phyloP scores from a whole-genome alignment of 2,329 filamentous ascomycete species.

The Cercospora berteroae region DNA sequence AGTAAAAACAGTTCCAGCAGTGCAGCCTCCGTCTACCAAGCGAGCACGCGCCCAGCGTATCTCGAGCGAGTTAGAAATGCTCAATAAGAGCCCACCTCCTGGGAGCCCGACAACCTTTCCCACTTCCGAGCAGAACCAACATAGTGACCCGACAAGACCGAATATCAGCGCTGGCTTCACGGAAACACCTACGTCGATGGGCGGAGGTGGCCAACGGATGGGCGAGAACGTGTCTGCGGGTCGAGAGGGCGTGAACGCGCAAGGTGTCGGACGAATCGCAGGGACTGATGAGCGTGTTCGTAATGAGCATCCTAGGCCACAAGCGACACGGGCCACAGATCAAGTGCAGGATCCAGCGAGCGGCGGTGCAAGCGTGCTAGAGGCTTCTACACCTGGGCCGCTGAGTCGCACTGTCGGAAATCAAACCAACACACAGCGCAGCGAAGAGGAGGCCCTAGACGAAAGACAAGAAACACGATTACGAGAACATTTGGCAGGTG shows the following conservation, averaged over 20 bases:
- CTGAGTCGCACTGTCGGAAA: neutral
- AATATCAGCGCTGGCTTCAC: constrained; percentile 22
- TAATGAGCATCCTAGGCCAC: constrained; percentile 16
- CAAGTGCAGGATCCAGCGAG: constrained; percentile 17
- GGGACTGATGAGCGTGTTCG: constrained; percentile 13
- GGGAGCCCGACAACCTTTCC: constrained; percentile 14
- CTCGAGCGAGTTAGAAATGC: constrained; percentile 29
- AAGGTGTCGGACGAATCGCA: constrained; percentile 20
- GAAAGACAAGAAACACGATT: neutral
- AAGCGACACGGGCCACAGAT: constrained; percentile 4
- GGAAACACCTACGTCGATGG: constrained; percentile 18
- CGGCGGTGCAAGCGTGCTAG: constrained; percentile 19
- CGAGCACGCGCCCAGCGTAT: constrained; percentile 26
- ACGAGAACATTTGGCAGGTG: constrained; percentile 5
- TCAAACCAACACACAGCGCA: neutral
- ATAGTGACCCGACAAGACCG: constrained; percentile 13
- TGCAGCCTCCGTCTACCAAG: constrained; percentile 9
- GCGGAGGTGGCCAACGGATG: constrained; percentile 20
- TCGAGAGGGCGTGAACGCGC: constrained; percentile 29
- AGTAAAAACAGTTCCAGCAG: constrained; percentile 4
- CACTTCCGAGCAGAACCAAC: constrained; percentile 16
- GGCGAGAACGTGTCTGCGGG: constrained; percentile 26
- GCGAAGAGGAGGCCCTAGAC: neutral
- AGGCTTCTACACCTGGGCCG: neutral
- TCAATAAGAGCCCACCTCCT: constrained; percentile 28